Percentiles rank a stretch among this genome's conserved stretches.
These are phyloP conservation scores for Termitomyces bulborhizus DNA, from an alignment of 768 basidiomycete genomes.

Conservation along the genomic window DNA sequence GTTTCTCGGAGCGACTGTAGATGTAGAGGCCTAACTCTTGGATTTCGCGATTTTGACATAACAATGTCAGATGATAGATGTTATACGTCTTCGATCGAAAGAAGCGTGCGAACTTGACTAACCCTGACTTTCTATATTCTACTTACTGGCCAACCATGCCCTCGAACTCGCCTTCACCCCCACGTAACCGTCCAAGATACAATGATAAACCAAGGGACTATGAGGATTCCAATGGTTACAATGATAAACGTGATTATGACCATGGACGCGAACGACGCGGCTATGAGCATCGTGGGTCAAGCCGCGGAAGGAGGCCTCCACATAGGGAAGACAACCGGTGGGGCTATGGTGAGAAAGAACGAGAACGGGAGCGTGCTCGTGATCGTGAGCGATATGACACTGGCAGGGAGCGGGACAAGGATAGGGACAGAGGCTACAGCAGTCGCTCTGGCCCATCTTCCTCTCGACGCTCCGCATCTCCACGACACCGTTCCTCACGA, in stretches of 20 bases:
- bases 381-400: conserved; percentile 40
- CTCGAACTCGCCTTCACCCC: conserved; percentile 13
- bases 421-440: conserved; percentile 21
- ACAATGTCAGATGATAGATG: too few relatives aligned
- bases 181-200: conserved; percentile 15
- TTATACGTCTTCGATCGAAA: too few relatives aligned
- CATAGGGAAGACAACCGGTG: conserved; percentile 12
- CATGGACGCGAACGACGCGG: conserved; percentile 8
- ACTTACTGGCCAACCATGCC: conserved; percentile 11
- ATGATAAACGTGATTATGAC: conserved; percentile 10
- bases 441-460: conserved; percentile 22
- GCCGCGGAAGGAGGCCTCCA: neutral
- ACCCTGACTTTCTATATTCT: neutral
- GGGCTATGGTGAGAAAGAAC: conserved; percentile 22
- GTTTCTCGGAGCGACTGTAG: too few relatives aligned
- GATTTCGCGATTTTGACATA: too few relatives aligned
- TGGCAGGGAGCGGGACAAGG: conserved; percentile 19
- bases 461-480: conserved; percentile 58
- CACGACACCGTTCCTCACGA: conserved; percentile 36
- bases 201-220: conserved; percentile 7
- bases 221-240: neutral
- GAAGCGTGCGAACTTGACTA: neutral
- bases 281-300: conserved; percentile 7
- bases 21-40: too few relatives aligned
- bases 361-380: conserved; percentile 35